phyloP scores from a whole-genome alignment of 225 moss, liverwort and hornwort species.

The Bryoerythrophyllum caledonicum region DNA sequence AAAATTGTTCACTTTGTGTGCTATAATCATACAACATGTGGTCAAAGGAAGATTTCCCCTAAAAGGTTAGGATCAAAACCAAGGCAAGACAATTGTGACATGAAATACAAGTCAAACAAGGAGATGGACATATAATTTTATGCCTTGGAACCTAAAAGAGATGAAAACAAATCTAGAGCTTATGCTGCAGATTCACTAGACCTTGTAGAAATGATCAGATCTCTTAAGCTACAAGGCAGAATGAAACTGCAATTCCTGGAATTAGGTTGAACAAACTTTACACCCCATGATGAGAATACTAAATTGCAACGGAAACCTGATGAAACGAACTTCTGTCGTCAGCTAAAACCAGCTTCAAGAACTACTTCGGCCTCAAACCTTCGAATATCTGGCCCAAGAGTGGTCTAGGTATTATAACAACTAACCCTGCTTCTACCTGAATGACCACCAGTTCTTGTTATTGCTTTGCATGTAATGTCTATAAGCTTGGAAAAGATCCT shows the following conservation, averaged over 20 bases:
- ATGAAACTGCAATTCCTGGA: constrained; percentile 8
- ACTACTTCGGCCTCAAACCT: constrained; percentile 15
- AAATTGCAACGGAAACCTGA: constrained; percentile 25
- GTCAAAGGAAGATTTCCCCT: neutral
- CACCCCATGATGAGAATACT: constrained; percentile 11
- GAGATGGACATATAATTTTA: neutral
- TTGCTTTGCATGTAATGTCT: constrained; percentile 48
- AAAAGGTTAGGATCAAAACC: neutral
- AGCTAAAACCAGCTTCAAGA: constrained; percentile 24
- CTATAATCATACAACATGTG: too few species aligned
- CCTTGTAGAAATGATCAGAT: neutral
- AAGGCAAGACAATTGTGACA: neutral
- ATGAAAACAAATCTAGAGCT: constrained; percentile 4
- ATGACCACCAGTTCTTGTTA: constrained; percentile 32
- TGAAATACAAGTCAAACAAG: neutral
- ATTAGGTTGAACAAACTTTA: constrained; percentile 20
- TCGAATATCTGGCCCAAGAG: constrained; percentile 17
- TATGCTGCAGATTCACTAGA: constrained; percentile 7
- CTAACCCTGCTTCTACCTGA: constrained; percentile 23
- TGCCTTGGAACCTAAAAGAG: neutral
- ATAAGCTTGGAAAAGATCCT: constrained; percentile 27
- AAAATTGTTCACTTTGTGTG: too few species aligned
- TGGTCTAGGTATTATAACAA: constrained; percentile 5
- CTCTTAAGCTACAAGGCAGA: constrained; percentile 7
- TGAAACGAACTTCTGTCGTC: constrained; percentile 11